Percentiles rank a stretch among this genome's conserved stretches.
phyloP scores from a whole-genome alignment of 2,329 filamentous ascomycete species.

The Zymoseptoria passerinii region DNA sequence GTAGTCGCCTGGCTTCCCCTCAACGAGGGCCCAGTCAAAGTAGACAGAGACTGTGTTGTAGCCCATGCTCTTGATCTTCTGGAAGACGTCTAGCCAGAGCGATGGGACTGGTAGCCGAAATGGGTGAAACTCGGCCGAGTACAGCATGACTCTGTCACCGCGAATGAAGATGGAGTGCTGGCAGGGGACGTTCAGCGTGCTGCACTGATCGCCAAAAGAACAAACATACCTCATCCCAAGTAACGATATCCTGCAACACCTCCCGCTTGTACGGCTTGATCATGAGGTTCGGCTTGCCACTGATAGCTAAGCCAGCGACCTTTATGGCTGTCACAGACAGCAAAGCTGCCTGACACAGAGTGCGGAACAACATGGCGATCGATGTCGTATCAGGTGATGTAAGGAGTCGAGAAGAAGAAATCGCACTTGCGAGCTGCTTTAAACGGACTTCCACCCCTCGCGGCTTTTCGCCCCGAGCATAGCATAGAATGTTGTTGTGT shows the following conservation, averaged over 20 bases:
- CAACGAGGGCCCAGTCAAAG: slow-evolving; percentile 67
- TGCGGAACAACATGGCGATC: slow-evolving; percentile 21
- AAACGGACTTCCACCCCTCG: neutral
- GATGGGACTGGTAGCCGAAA: slow-evolving; percentile 55
- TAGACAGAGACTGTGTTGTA: slow-evolving; percentile 74
- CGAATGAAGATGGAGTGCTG: slow-evolving; percentile 58
- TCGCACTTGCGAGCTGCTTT: too few relatives aligned
- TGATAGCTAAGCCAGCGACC: slow-evolving; percentile 39
- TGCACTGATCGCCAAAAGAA: neutral
- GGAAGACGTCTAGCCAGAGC: slow-evolving; percentile 64
- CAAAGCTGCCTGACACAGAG: slow-evolving; percentile 18
- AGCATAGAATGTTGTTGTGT: neutral
- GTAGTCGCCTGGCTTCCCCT: slow-evolving; percentile 64
- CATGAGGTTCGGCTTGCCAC: slow-evolving; percentile 42
- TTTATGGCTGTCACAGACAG: slow-evolving; percentile 18
- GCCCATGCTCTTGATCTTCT: slow-evolving; percentile 74
- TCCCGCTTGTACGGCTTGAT: slow-evolving; percentile 44
- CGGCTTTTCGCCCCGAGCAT: neutral
- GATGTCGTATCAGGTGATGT: neutral
- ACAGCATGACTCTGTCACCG: slow-evolving; percentile 63
- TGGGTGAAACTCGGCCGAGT: slow-evolving; percentile 66
- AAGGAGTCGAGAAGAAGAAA: too few relatives aligned
- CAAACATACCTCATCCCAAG: slow-evolving; percentile 53
- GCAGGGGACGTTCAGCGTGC: neutral
- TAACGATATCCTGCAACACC: slow-evolving; percentile 51